Base-by-base conservation (phyloP, 345 rosid species). In the Mangifera indica region DNA sequence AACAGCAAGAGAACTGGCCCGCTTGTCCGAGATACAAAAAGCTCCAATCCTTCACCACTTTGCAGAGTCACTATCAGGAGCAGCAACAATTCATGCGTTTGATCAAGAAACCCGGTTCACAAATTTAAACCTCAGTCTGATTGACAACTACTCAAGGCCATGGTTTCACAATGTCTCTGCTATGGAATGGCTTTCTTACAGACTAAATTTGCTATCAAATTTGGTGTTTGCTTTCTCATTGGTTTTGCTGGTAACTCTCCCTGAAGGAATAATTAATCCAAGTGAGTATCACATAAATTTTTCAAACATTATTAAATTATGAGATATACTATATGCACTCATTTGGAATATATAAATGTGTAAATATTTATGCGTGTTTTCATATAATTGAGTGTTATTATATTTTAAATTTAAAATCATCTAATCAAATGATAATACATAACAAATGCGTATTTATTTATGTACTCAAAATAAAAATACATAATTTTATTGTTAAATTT, bases 31-130 rank as follows among this genome's bases (percentile, higher is more conserved):
- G 64, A 86, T 91, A 75, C 92, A 93, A 82, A 80, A 80, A 80
- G 83, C 98, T 79, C 98, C 98, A 25, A 93, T 93, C 61, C 96
- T 93, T 70, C 98, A 91, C 71, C 98, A 93, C 84, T 93, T 93
- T 78, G 89, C 93, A 58, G 98, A 93, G 79, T 93, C 97, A 3
- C 84, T 90, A 66, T 85, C 97, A 48, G 98, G 98, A 17, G 93
- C 97, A 46, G 89, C 94, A 69, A 85, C 92, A 42, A 91, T 93
- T 71, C 94, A 96, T 20, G 94, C 97, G 48, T 93, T 91, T 81
- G 90, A 86, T 73, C 94, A 90, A 72, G 82, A 71, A 78, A 84
- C 77, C 1, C 91, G 98, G 20, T 93, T 93, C 78, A 76, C 75
- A 51, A 63, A 67, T 74, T 79, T 87, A 67, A 93, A 93, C 73